Conservation (phyloP, 2,329 filamentous ascomycete genomes). For the Simplicillium aogashimaense region DNA sequence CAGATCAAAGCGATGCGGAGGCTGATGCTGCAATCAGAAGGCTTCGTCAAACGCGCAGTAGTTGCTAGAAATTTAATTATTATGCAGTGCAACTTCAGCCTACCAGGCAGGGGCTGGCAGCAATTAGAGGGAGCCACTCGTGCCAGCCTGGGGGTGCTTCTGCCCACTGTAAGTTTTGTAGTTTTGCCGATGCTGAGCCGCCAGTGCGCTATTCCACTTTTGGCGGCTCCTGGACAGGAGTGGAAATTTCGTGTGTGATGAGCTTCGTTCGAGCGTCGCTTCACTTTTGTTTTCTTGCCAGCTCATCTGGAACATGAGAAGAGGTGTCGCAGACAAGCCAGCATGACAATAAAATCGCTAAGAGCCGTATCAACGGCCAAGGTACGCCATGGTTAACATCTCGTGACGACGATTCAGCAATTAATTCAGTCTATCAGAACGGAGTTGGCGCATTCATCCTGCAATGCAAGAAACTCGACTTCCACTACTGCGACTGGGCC, state of each 20-base stretch:
- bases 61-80: neutral
- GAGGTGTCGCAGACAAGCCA: constrained; percentile 20
- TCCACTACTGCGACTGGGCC: constrained; percentile 95
- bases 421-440: constrained; percentile 50
- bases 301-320: constrained; percentile 14
- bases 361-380: constrained; percentile 41
- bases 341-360: constrained; percentile 47
- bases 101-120: neutral
- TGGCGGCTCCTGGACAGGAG: constrained; percentile 7
- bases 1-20: neutral
- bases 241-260: constrained; percentile 11
- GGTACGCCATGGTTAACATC: constrained; percentile 25
- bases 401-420: neutral
- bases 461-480: constrained; percentile 90
- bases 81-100: neutral
- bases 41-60: neutral
- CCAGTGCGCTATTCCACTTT: constrained; percentile 4
- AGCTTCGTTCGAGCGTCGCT: constrained; percentile 2
- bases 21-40: neutral
- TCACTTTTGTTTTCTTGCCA: neutral
- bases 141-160: neutral
- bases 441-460: constrained; percentile 94
- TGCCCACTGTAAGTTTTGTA: neutral
- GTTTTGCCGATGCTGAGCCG: constrained; percentile 7
- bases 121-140: neutral